A percentile compares a stretch with the other conserved stretches of the same genome.
These are phyloP conservation scores for Termitomyces sp. DNA, from an alignment of 768 basidiomycete species.

Conservation along the genomic window DNA sequence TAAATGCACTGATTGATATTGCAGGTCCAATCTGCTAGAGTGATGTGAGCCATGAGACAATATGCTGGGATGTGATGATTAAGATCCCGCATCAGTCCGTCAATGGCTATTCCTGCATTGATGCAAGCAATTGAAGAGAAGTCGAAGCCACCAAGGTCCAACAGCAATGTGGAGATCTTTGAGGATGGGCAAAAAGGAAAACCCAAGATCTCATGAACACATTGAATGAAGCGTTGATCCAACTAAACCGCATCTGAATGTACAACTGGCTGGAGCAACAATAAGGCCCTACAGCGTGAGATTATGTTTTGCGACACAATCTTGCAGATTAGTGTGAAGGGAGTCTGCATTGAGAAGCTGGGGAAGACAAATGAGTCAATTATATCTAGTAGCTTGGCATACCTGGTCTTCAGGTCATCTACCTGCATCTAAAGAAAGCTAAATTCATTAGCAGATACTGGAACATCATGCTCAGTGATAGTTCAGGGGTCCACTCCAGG, in stretches of 20 bases:
- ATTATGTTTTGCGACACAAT: slow-evolving; percentile 20
- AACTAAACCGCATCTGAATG: slow-evolving; percentile 12
- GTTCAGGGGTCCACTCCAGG: no score
- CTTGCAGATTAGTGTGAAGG: slow-evolving; percentile 18
- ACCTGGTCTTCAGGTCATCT: slow-evolving; percentile 14
- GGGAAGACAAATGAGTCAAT: slow-evolving; percentile 22
- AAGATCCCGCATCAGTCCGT: slow-evolving; percentile 19
- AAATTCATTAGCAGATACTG: neutral
- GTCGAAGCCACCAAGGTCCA: slow-evolving; percentile 17
- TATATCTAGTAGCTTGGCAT: slow-evolving; percentile 10
- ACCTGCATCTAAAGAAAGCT: slow-evolving; percentile 18
- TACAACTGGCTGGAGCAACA: slow-evolving; percentile 21
- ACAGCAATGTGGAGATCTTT: slow-evolving; percentile 9
- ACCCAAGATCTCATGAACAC: slow-evolving; percentile 16
- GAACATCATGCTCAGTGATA: neutral
- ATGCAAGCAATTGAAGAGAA: slow-evolving; percentile 19
- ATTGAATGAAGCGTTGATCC: slow-evolving; percentile 9
- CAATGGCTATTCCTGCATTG: slow-evolving; percentile 15
- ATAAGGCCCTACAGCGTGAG: slow-evolving; percentile 10
- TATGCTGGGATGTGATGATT: slow-evolving; percentile 20
- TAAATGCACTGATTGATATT: slow-evolving; percentile 3
- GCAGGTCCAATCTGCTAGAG: slow-evolving; percentile 17
- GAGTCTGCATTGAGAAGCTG: slow-evolving; percentile 5
- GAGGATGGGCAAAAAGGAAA: slow-evolving; percentile 20
- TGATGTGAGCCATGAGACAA: slow-evolving; percentile 14